Base-by-base conservation (phyloP, 768 basidiomycete species). In the Auricularia auricula-judae region DNA sequence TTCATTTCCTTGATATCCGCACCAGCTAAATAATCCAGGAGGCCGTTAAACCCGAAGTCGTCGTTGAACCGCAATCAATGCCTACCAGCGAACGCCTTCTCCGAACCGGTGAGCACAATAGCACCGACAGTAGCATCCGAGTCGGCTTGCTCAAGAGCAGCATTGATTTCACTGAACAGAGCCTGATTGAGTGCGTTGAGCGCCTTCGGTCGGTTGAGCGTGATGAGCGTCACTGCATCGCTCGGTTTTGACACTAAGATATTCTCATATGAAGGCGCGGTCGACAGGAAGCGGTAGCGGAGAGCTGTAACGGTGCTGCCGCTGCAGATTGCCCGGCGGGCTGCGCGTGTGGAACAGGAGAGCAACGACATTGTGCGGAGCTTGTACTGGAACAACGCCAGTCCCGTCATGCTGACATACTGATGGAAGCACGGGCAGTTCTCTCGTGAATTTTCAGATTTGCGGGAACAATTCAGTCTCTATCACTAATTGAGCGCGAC, bases 241-340 rank as follows among this genome's bases (percentile, higher is more conserved):
- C 85, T 81, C 1, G 90, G 89, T 65, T 81, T 80, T 3, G 88
- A 84, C 18, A 84, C 81, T 53, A 91, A 76, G 71, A 92, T 88
- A 70, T 85, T 80, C 70, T 84, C 81, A 75, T 87, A 89, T 35
- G 18, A 8, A 54, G 4, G 29, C 53, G 53, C 29, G n/a, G 53
- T n/a, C 11, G 53, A 8, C 8, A 54, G 18, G n/a, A 8, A 1
- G n/a, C 53, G 53, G n/a, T 8, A 8, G 8, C 29, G 53, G 7
- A 54, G 39, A 14, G 39, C 3, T 7, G 12, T 42, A 42, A 8
- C 7, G 39, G 39, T 3, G 12, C 39, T 42, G 39, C 39, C 8
- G 39, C 39, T 42, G 12, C 7, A 4, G 8, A 4, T 14, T 7
- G 39, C 39, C 1, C 39, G 39, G 8, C 39, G 39, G 39, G 2